These are phyloP conservation scores for Xerocomellus intermedius DNA, from an alignment of 768 basidiomycete species.

Conservation along the genomic window DNA sequence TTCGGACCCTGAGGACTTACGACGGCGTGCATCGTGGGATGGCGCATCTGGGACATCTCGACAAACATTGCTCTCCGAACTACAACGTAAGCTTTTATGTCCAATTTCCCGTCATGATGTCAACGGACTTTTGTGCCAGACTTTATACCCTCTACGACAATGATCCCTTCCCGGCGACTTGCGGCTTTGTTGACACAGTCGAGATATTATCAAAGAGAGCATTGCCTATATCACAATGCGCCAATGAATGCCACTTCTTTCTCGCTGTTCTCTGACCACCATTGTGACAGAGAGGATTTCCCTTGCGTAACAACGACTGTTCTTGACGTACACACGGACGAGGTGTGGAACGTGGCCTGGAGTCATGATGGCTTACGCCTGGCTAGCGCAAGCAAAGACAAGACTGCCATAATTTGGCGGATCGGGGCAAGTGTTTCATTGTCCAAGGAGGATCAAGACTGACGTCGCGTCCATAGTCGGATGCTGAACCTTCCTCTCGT, in stretches of 20 bases:
- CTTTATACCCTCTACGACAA: constrained; percentile 85
- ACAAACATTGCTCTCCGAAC: constrained; percentile 64
- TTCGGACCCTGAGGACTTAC: constrained; percentile 77
- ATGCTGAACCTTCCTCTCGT: constrained; percentile 47
- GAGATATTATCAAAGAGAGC: constrained; percentile 70
- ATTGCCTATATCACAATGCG: constrained; percentile 86
- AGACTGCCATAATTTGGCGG: constrained; percentile 85
- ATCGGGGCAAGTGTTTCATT: constrained; percentile 60
- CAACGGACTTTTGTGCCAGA: constrained; percentile 43
- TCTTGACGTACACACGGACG: constrained; percentile 82
- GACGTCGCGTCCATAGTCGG: constrained; percentile 35
- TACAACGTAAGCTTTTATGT: constrained; percentile 65
- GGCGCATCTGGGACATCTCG: constrained; percentile 82
- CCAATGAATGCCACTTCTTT: constrained; percentile 55
- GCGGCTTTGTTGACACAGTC: constrained; percentile 85
- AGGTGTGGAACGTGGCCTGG: constrained; percentile 97
- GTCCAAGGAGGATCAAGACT: constrained; percentile 1
- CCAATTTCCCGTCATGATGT: not conserved
- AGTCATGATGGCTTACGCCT: constrained; percentile 83
- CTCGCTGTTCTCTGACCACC: constrained; percentile 87
- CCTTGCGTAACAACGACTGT: constrained; percentile 84
- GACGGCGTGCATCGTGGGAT: constrained; percentile 83
- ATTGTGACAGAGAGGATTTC: constrained; percentile 78
- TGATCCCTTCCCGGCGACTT: constrained; percentile 91
- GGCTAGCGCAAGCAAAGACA: constrained; percentile 88